phyloP scores from a whole-genome alignment of 371 early-diverging fungal genomes.

The Mucor lusitanicus region DNA sequence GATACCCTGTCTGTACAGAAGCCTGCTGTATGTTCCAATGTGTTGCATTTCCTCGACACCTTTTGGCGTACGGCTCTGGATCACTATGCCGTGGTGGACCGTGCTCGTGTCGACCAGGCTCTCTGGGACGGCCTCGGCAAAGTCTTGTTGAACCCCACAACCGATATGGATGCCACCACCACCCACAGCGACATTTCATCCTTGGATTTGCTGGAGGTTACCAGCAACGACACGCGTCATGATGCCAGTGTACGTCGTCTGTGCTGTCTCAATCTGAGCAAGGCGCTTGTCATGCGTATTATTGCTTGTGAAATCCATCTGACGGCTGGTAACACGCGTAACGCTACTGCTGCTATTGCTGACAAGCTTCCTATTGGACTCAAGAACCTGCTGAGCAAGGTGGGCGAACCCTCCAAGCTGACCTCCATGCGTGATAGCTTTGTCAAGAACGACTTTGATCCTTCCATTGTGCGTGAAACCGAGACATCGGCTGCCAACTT shows the following conservation, averaged over 20 bases:
- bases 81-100: constrained; percentile 49
- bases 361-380: constrained; percentile 45
- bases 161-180: neutral
- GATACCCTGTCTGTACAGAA: constrained; percentile 36
- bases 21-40: constrained; percentile 41
- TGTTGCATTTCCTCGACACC: constrained; percentile 42
- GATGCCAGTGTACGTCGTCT: constrained; percentile 27
- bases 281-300: constrained; percentile 42
- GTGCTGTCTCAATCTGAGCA: constrained; percentile 43
- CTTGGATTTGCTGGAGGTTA: constrained; percentile 9
- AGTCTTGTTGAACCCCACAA: constrained; percentile 36
- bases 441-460: constrained; percentile 34
- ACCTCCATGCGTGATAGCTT: constrained; percentile 24
- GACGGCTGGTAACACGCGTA: constrained; percentile 20
- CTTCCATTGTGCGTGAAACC: constrained; percentile 4
- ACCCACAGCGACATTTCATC: neutral
- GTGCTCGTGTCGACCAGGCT: constrained; percentile 43
- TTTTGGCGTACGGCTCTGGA: constrained; percentile 54
- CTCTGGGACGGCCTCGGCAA: constrained; percentile 44
- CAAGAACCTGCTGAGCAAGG: constrained; percentile 34
- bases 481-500: constrained; percentile 15
- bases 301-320: constrained; percentile 46
- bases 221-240: neutral
- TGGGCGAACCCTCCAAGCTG: constrained; percentile 39
- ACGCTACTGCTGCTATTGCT: neutral